Evolutionary conservation across 805 yeast genomes (phyloP).

Genomic region (Peterozyma toletana): DNA sequence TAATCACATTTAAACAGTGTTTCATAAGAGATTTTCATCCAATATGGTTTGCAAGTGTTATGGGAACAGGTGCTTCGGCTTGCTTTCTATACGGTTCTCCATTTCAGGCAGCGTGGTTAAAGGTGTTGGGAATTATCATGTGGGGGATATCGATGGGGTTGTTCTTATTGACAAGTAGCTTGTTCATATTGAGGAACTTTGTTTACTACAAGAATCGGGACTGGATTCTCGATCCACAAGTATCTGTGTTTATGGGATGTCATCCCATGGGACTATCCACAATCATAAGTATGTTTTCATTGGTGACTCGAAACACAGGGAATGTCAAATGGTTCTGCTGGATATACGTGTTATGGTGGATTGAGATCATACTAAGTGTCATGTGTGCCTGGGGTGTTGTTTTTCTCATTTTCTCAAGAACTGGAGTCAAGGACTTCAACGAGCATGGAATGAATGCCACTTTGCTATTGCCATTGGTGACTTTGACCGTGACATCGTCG

Average conservation of each 20-base stretch:
- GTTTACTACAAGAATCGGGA: conserved; percentile 20
- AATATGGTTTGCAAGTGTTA: conserved; percentile 62
- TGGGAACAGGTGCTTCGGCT: conserved; percentile 80
- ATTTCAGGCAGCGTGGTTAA: conserved; percentile 52
- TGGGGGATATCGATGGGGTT: conserved; percentile 48
- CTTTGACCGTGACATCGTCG: conserved; percentile 70
- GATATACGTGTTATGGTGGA: conserved; percentile 71
- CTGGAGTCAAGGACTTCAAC: conserved; percentile 15
- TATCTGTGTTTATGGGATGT: conserved; percentile 68
- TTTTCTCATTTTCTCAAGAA: conserved; percentile 35
- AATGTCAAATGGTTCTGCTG: conserved; percentile 33
- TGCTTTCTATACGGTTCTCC: conserved; percentile 60
- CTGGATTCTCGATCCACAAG: conserved; percentile 30
- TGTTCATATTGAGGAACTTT: conserved; percentile 33
- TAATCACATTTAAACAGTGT: background rate
- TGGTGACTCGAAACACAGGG: conserved; percentile 27
- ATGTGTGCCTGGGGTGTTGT: conserved; percentile 56
- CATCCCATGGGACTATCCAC: conserved; percentile 76
- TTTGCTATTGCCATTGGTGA: conserved; percentile 67
- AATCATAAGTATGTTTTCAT: conserved; percentile 48
- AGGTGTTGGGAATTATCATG: conserved; percentile 49
- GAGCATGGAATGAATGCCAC: conserved; percentile 39
- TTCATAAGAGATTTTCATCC: conserved; percentile 33
- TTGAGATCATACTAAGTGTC: conserved; percentile 46
- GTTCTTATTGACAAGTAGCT: conserved; percentile 34